A percentile compares a stretch with the other conserved stretches of the same genome.
Conservation (phyloP, 805 yeast species). For the Candida ulmi region DNA sequence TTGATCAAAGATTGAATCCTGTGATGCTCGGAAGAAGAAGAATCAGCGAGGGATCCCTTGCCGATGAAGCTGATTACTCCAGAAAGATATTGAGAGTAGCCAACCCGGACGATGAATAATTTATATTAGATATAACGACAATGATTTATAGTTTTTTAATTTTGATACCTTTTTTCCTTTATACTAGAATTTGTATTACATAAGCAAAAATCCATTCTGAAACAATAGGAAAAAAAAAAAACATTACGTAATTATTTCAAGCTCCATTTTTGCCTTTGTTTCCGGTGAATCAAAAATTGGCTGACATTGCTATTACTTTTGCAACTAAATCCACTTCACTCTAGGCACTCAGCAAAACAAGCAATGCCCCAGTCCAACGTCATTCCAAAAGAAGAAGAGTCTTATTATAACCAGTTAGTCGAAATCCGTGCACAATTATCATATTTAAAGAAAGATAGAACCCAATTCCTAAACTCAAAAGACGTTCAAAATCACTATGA, state of each 20-base stretch:
- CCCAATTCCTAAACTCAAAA: conserved; percentile 58
- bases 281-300: neutral
- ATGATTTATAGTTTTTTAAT: too few relatives aligned
- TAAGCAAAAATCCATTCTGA: too few relatives aligned
- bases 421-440: conserved; percentile 39
- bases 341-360: neutral
- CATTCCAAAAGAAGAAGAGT: conserved; percentile 32
- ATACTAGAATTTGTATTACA: too few relatives aligned
- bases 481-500: conserved; percentile 61
- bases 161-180: too few relatives aligned
- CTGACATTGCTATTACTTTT: neutral
- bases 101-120: conserved; percentile 72
- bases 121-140: too few relatives aligned
- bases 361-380: conserved; percentile 26
- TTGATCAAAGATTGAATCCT: conserved; percentile 68
- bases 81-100: conserved; percentile 81
- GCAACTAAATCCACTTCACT: neutral
- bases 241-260: too few relatives aligned
- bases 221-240: too few relatives aligned
- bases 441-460: conserved; percentile 54
- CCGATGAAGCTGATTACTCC: conserved; percentile 79
- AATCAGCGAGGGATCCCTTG: conserved; percentile 78
- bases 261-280: neutral
- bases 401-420: conserved; percentile 34
- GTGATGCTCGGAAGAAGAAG: conserved; percentile 79